Conservation (phyloP, 257 asterid species). For the Solanum corneliomulleri region DNA sequence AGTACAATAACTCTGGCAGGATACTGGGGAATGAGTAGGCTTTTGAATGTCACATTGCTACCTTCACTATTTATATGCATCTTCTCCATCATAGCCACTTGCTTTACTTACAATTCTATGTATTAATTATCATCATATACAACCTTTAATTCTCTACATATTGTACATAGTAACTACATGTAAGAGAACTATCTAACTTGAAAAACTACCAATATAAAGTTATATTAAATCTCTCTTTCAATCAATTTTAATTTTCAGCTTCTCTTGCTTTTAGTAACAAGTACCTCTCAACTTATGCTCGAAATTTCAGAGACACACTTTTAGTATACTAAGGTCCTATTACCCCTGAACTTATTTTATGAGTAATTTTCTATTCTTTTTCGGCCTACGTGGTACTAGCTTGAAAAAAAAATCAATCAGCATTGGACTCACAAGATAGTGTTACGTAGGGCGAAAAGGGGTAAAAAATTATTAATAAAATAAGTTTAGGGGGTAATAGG, state of each 20-base stretch:
- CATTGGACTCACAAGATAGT: too few relatives aligned
- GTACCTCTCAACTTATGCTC: too few relatives aligned
- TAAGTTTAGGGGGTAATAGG: too few relatives aligned
- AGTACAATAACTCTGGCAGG: constrained; percentile 85
- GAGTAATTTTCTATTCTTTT: too few relatives aligned
- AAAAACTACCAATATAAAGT: background rate
- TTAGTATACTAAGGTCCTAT: too few relatives aligned
- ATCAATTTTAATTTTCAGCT: background rate
- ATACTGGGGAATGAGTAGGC: constrained; percentile 50
- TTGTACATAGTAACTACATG: background rate
- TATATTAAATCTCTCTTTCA: background rate
- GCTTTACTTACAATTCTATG: constrained; percentile 73
- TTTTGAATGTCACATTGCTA: constrained; percentile 62
- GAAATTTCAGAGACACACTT: too few relatives aligned
- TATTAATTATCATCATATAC: constrained; percentile 17
- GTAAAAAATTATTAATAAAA: too few relatives aligned
- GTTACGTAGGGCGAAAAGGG: too few relatives aligned
- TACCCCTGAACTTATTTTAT: too few relatives aligned
- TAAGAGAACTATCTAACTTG: background rate
- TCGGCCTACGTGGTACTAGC: too few relatives aligned
- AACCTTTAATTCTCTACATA: background rate
- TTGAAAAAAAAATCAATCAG: too few relatives aligned
- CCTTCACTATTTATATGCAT: constrained; percentile 76
- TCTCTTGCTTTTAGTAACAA: background rate
- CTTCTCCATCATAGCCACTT: constrained; percentile 70